Base-by-base conservation (phyloP, 2,329 filamentous ascomycete genomes). In the Diaporthe sp. region DNA sequence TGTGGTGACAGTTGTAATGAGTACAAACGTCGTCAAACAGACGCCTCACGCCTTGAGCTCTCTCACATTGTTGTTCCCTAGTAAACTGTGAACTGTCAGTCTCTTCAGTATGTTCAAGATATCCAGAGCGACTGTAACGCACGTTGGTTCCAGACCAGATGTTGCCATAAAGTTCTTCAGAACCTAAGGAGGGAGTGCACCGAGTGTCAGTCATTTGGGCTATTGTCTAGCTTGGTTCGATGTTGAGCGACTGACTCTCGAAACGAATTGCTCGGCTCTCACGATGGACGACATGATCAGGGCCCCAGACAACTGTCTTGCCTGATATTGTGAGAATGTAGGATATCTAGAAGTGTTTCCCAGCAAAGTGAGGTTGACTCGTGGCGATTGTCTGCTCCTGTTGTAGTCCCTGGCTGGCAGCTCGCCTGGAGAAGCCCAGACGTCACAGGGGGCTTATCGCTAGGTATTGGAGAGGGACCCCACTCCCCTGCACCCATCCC, bases 71-170 rank as follows among this genome's bases (percentile, higher is more conserved):
- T 66, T 58, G 13, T 42, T 50, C 0, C 75, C 75, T 22, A 76
- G 54, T 45, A 76, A 42, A 17, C 75, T 76, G 28, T 8, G 30
- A 35, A 10, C n/a, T 12, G 25, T 74, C 40, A 76, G 47, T 30
- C 13, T 17, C 4, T 3, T 19, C 22, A 38, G 4, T 52, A 30
- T 33, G 13, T 57, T 22, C 74, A 42, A 40, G 6, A n/a, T 22
- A 25, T 28, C 28, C 17, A 38, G 17, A 28, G 19, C 12, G 3
- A 42, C 33, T 10, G 47, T 17, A 1, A 81, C 85, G 79, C 81
- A 97, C 96, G 94, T 94, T 82, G 95, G 95, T 83, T 98, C 96
- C 28, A 98, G 86, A 9, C 96, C 96, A 7, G 95, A 98, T 77
- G 95, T 94, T 78, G 90, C 90, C 86, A 94, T 91, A 83, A 98